Conservation (phyloP, 1,139 yeast genomes). For the Geotrichum australiense region DNA sequence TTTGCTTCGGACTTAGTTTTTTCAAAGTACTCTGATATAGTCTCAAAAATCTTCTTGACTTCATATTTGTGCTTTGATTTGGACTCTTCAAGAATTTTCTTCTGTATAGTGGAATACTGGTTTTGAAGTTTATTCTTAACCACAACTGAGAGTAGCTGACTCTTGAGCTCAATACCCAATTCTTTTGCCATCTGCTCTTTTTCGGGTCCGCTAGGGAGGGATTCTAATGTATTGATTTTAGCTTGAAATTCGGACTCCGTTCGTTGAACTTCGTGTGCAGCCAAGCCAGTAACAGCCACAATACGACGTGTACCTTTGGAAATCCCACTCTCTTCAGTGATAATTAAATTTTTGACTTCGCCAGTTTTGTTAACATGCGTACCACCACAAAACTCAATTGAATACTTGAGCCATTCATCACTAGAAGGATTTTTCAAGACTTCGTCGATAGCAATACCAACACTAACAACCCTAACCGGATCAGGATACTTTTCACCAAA, state of each 20-base stretch:
- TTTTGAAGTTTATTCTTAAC: conserved; percentile 70
- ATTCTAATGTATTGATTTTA: conserved; percentile 51
- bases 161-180: conserved; percentile 75
- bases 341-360: conserved; percentile 84
- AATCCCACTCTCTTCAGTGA: conserved; percentile 92
- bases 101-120: conserved; percentile 71
- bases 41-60: conserved; percentile 69
- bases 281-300: conserved; percentile 91
- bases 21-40: conserved; percentile 65
- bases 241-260: conserved; percentile 64
- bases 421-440: conserved; percentile 63
- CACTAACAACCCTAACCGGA: conserved; percentile 95
- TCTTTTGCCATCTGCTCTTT: conserved; percentile 75
- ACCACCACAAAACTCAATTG: conserved; percentile 98
- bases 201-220: conserved; percentile 57
- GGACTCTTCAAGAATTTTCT: conserved; percentile 77
- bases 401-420: conserved; percentile 65
- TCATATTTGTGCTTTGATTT: conserved; percentile 86
- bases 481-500: conserved; percentile 99
- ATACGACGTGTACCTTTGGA: conserved; percentile 98
- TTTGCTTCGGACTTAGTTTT: conserved; percentile 37
- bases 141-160: conserved; percentile 73
- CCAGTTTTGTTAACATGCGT: conserved; percentile 91
- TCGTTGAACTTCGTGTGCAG: conserved; percentile 84
- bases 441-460: conserved; percentile 85